These are phyloP conservation scores for Penicillium odoratum DNA, from an alignment of 495 filamentous ascomycete genomes.

Conservation along the genomic window DNA sequence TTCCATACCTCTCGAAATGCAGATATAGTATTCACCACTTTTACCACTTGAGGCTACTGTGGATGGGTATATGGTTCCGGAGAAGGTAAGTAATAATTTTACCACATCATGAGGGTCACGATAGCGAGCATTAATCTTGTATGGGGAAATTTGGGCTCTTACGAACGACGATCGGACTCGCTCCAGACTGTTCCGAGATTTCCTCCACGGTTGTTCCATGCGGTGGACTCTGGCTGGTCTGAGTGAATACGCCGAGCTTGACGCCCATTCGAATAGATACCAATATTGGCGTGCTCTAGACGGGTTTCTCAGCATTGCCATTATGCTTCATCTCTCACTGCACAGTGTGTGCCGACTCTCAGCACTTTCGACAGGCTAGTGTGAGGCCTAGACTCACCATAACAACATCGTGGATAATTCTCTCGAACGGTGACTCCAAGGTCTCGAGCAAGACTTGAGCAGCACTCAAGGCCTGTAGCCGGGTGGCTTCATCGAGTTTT, in stretches of 20 bases:
- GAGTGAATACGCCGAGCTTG: constrained; percentile 18
- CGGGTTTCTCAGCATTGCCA: background rate
- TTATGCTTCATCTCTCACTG: too few species aligned
- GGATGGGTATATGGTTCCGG: constrained; percentile 1
- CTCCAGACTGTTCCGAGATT: constrained; percentile 18
- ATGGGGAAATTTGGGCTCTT: too few species aligned
- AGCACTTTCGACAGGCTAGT: too few species aligned
- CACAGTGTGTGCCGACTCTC: too few species aligned
- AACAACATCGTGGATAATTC: constrained; percentile 20
- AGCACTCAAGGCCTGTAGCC: constrained; percentile 6
- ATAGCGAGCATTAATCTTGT: too few species aligned
- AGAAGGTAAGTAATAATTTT: constrained; percentile 1
- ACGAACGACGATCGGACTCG: constrained; percentile 9
- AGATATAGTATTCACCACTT: too few species aligned
- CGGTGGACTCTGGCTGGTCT: constrained; percentile 7
- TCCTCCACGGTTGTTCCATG: constrained; percentile 8
- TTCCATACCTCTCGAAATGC: too few species aligned
- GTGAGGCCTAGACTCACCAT: constrained; percentile 19
- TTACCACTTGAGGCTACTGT: too few species aligned
- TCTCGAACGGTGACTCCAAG: constrained; percentile 23
- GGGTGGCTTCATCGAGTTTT: constrained; percentile 8
- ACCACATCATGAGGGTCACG: too few species aligned
- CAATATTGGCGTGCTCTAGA: constrained; percentile 11
- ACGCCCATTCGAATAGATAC: constrained; percentile 24
- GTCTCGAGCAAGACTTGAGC: constrained; percentile 7